Conservation (phyloP, 2,329 filamentous ascomycete genomes). For the Neonectria punicea region DNA sequence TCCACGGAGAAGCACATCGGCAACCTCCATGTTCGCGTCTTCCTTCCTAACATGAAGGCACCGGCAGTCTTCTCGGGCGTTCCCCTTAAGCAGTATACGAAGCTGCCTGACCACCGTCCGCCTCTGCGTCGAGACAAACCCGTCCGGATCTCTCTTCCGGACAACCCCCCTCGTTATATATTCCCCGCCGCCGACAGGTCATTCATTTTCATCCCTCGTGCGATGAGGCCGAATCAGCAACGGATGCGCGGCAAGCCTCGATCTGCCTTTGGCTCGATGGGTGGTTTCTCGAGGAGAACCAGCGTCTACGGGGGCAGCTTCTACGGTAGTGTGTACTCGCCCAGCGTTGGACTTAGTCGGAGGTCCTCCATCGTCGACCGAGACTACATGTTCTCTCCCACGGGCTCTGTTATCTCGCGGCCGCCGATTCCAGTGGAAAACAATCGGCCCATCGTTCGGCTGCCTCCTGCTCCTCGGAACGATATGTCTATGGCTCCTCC, state of each 20-base stretch:
- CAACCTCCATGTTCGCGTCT: conserved; percentile 86
- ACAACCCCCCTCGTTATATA: conserved; percentile 83
- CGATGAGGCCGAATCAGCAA: conserved; percentile 92
- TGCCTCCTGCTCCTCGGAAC: conserved; percentile 71
- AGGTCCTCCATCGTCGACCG: conserved; percentile 80
- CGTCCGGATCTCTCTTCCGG: conserved; percentile 89
- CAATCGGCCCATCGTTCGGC: conserved; percentile 79
- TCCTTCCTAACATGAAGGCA: conserved; percentile 78
- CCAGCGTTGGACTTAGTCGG: conserved; percentile 88
- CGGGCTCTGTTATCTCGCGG: conserved; percentile 80
- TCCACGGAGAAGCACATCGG: conserved; percentile 87
- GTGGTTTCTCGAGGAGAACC: conserved; percentile 79
- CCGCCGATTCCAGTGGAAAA: conserved; percentile 70
- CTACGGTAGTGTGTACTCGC: conserved; percentile 83
- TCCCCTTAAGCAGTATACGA: conserved; percentile 89
- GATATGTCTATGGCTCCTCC: conserved; percentile 37
- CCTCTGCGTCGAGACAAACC: conserved; percentile 96
- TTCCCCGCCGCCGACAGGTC: conserved; percentile 91
- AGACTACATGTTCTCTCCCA: conserved; percentile 82
- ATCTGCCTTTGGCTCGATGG: conserved; percentile 75
- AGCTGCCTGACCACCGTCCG: conserved; percentile 92
- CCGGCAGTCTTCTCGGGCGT: conserved; percentile 79
- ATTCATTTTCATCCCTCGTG: conserved; percentile 97
- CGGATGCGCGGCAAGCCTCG: conserved; percentile 75
- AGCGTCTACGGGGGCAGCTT: conserved; percentile 79